Percentiles rank a stretch among this genome's conserved stretches.
Evolutionary conservation across 345 rosid genomes (phyloP).

Genomic region (Nephelium lappaceum): DNA sequence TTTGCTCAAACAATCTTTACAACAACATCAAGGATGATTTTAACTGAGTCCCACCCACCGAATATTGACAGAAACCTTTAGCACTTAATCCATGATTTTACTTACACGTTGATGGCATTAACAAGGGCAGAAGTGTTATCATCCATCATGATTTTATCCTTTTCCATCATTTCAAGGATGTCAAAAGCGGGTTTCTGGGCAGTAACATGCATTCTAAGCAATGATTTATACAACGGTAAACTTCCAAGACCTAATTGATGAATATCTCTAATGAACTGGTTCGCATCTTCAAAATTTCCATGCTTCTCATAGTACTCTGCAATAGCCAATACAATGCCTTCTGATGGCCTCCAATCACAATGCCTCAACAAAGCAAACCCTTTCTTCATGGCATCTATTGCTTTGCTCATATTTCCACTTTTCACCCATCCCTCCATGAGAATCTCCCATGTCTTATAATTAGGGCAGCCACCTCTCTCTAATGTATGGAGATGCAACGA

Average conservation of each 20-base stretch:
- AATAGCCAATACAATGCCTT: slow-evolving; percentile 40
- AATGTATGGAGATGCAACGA: slow-evolving; percentile 42
- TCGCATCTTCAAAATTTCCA: slow-evolving; percentile 51
- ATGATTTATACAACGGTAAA: slow-evolving; percentile 45
- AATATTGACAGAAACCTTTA: background rate
- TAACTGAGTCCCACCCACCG: background rate
- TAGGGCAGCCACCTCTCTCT: slow-evolving; percentile 61
- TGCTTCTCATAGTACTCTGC: slow-evolving; percentile 55
- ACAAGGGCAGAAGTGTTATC: slow-evolving; percentile 40
- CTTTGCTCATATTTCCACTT: slow-evolving; percentile 51
- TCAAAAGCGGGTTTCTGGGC: slow-evolving; percentile 41
- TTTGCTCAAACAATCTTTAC: background rate
- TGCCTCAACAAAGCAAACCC: slow-evolving; percentile 43
- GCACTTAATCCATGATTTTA: background rate
- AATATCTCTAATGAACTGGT: slow-evolving; percentile 37
- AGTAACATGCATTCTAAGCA: slow-evolving; percentile 48
- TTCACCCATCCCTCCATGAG: slow-evolving; percentile 66
- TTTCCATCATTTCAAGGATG: slow-evolving; percentile 59
- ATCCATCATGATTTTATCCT: slow-evolving; percentile 44
- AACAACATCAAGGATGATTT: background rate
- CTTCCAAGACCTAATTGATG: slow-evolving; percentile 52
- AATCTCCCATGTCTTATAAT: slow-evolving; percentile 83
- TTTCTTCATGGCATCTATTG: slow-evolving; percentile 52
- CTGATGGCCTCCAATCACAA: slow-evolving; percentile 62
- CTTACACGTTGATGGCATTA: slow-evolving; percentile 26